Evolutionary conservation across 2,329 filamentous ascomycete genomes (phyloP).

Genomic region (Aspergillus quadrilineatus): DNA sequence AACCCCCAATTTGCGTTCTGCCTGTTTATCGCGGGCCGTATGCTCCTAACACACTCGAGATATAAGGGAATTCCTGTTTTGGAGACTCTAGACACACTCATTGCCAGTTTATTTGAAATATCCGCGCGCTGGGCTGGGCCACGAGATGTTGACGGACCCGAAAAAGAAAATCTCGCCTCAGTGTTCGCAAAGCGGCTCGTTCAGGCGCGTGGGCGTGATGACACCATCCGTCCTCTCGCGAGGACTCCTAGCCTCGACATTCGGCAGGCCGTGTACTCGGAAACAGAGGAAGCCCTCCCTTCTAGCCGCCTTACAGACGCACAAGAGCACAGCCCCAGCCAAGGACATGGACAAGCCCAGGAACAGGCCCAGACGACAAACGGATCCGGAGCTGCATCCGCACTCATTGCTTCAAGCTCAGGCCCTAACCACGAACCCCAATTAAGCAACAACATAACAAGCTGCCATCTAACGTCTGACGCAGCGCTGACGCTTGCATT

Average conservation of each 20-base stretch:
- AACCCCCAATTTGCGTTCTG: conserved; percentile 48
- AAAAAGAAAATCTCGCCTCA: conserved; percentile 19
- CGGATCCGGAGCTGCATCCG: no score
- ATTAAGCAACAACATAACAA: neutral
- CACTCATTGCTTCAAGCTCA: no score
- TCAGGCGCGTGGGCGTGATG: conserved; percentile 11
- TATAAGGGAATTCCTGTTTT: conserved; percentile 33
- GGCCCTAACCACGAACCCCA: no score
- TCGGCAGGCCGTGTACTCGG: conserved; percentile 22
- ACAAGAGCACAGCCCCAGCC: neutral
- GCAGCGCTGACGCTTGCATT: conserved; percentile 18
- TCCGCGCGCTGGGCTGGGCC: conserved; percentile 40
- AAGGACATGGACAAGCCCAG: neutral
- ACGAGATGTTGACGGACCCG: neutral
- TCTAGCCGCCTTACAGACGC: neutral
- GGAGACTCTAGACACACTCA: conserved; percentile 33
- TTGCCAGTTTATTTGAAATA: conserved; percentile 37
- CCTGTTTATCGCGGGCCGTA: conserved; percentile 45
- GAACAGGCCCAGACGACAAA: neutral
- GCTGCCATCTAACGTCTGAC: neutral
- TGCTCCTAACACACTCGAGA: conserved; percentile 42
- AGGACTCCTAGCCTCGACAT: conserved; percentile 18
- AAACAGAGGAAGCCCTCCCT: conserved; percentile 8
- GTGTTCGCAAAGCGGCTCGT: conserved; percentile 23
- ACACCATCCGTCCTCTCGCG: neutral